Evolutionary conservation across 2,329 filamentous ascomycete genomes (phyloP).

Genomic region (Cladosporium velox): DNA sequence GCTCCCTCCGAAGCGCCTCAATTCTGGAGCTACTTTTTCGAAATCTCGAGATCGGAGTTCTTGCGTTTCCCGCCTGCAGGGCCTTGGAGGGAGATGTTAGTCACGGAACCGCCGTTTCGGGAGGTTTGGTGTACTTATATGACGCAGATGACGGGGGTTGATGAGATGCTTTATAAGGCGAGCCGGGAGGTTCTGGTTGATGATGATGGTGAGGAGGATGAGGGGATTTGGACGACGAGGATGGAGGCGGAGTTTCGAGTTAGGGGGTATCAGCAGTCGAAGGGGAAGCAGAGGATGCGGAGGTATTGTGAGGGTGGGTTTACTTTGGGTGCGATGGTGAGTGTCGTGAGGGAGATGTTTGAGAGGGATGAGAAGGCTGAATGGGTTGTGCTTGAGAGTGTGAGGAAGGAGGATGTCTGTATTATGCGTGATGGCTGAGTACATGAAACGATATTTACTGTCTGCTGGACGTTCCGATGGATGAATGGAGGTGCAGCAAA

Average conservation of each 20-base stretch:
- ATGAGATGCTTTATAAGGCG: not conserved
- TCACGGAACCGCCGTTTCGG: not conserved
- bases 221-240: not conserved
- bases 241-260: constrained; percentile 1
- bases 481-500: not conserved
- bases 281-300: not conserved
- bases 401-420: not conserved
- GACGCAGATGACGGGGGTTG: not conserved
- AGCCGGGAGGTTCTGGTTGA: not conserved
- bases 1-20: not conserved
- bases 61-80: not conserved
- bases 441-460: not conserved
- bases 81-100: not conserved
- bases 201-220: not conserved
- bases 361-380: not conserved
- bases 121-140: not conserved
- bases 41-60: not conserved
- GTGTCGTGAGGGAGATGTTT: not conserved
- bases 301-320: not conserved
- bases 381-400: constrained; percentile 10
- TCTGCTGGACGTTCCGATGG: not conserved
- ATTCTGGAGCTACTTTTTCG: constrained; percentile 5
- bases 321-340: not conserved
- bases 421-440: not conserved
- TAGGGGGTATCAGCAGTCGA: not conserved